Percentiles rank a stretch among this genome's conserved stretches.
phyloP scores from a whole-genome alignment of 352 stramenopile genomes.

The Pythium rhizo-oryzae region DNA sequence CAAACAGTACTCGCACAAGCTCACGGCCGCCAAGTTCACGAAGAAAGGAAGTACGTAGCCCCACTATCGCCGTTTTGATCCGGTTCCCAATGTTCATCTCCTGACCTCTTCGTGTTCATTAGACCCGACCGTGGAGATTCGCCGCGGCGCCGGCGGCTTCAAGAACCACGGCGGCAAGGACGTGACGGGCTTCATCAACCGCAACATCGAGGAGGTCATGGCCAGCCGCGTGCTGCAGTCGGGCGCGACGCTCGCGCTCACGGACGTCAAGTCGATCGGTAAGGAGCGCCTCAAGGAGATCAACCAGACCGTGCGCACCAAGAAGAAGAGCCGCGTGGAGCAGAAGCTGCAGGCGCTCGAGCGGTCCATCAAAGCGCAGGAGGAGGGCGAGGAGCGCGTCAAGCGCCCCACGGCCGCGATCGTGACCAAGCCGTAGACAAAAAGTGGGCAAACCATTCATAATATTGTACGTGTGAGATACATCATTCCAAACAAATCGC shows the following conservation, averaged over 20 bases:
- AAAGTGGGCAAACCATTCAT: neutral
- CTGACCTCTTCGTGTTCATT: neutral
- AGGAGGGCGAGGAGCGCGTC: slow-evolving; percentile 52
- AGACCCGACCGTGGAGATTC: slow-evolving; percentile 86
- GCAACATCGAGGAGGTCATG: slow-evolving; percentile 90
- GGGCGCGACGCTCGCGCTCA: slow-evolving; percentile 57
- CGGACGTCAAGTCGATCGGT: slow-evolving; percentile 66
- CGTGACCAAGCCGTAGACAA: slow-evolving; percentile 22
- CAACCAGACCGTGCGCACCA: slow-evolving; percentile 77
- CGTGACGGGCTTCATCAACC: slow-evolving; percentile 84
- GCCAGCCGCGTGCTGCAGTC: slow-evolving; percentile 78
- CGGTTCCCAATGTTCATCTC: neutral
- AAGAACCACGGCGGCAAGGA: slow-evolving; percentile 79
- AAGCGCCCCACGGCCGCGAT: slow-evolving; percentile 32
- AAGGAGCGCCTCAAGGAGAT: slow-evolving; percentile 89
- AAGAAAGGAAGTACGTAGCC: slow-evolving; percentile 85
- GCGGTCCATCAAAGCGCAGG: slow-evolving; percentile 76
- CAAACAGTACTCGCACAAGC: slow-evolving; percentile 78
- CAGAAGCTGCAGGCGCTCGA: slow-evolving; percentile 82
- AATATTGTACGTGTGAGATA: slow-evolving; percentile 17
- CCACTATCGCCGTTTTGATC: neutral
- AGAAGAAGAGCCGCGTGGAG: slow-evolving; percentile 86
- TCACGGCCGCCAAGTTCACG: slow-evolving; percentile 82
- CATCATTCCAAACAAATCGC: neutral
- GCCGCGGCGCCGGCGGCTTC: slow-evolving; percentile 67